Base-by-base conservation (phyloP, 2,329 filamentous ascomycete genomes). In the Celoporthe dispersa region DNA sequence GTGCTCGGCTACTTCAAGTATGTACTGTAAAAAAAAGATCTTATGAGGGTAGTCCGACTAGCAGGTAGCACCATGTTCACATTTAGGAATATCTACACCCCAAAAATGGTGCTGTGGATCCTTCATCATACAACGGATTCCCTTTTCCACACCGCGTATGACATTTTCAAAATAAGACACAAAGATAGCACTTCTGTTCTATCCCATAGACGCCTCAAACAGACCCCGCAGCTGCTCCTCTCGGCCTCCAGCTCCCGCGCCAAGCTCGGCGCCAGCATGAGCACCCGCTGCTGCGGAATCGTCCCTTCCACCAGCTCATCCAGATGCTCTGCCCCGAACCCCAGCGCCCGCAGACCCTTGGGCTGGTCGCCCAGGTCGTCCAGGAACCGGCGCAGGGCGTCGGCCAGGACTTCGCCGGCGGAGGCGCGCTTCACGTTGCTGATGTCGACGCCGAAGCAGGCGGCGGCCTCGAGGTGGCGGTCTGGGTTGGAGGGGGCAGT, bases 401-500 rank as follows among this genome's bases (percentile, higher is more conserved):
- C 94, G 2, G 90, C 89, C 0, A 99, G 84, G 0, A 98, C 91
- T 78, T 95, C 93, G 8, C 96, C 97, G 0, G 96, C 96, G 71
- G 91, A 94, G 81, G 97, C 95, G 66, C 87, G 88, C 84, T 97
- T 97, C 25, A 97, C 94, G 66, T 94, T 92, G 59, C 88, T 91
- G 65, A 97, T 89, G 76, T 99, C 96, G 1, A 97, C 92, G 2
- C 95, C 96, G 74, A 99, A 98, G 0, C 88, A 90, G 79, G 97
- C 94, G 0, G 96, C 95, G 0, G 95, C 96, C 5, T 90, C 89
- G 48, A 99, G 83, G 82, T 99, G 96, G 12, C 96, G 90, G 67
- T 97, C 94, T 0, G 96, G 96, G 78, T 98, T 98, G 1, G 93
- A 96, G 1, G 95, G 87, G 0, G 87, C 95, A 0, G 95, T 99